Evolutionary conservation across 2,329 filamentous ascomycete species (phyloP).

Genomic region (Sporothrix humicola): DNA sequence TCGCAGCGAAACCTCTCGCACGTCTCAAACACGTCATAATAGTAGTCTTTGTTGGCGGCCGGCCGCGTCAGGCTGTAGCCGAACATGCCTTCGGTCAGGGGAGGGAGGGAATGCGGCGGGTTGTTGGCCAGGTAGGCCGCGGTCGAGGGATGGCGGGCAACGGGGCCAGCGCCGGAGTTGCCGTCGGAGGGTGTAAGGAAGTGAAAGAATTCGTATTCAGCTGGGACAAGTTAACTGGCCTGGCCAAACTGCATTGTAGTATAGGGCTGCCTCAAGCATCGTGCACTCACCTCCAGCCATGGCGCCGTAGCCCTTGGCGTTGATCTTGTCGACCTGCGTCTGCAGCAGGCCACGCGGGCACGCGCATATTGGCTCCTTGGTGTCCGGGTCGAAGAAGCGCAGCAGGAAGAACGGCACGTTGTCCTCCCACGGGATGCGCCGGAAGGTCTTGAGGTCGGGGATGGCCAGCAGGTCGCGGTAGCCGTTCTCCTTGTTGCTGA

Average conservation of each 20-base stretch:
- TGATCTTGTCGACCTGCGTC: constrained; percentile 69
- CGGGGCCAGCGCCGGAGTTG: constrained; percentile 38
- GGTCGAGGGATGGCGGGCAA: constrained; percentile 63
- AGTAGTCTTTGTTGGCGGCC: constrained; percentile 90
- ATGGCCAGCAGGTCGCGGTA: constrained; percentile 85
- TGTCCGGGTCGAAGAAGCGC: constrained; percentile 83
- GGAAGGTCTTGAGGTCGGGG: constrained; percentile 76
- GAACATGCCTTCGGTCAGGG: constrained; percentile 93
- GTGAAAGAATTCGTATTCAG: constrained; percentile 95
- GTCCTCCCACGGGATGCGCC: constrained; percentile 89
- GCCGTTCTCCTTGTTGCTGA: constrained; percentile 90
- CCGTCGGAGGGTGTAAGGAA: constrained; percentile 70
- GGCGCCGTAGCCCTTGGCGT: constrained; percentile 72
- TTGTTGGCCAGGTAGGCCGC: constrained; percentile 77
- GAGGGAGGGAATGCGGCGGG: constrained; percentile 72
- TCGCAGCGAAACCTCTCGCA: constrained; percentile 78
- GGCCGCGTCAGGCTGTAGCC: constrained; percentile 89
- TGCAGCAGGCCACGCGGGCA: constrained; percentile 80
- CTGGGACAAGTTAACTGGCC: constrained; percentile 51
- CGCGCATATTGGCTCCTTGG: constrained; percentile 70
- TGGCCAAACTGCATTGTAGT: too few species aligned
- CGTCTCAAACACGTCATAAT: constrained; percentile 82
- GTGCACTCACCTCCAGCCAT: constrained; percentile 77
- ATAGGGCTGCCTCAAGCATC: not conserved
- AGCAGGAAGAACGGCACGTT: constrained; percentile 85